Evolutionary conservation across 371 early-diverging fungal genomes (phyloP).

Genomic region (Chytridium lagenaria): DNA sequence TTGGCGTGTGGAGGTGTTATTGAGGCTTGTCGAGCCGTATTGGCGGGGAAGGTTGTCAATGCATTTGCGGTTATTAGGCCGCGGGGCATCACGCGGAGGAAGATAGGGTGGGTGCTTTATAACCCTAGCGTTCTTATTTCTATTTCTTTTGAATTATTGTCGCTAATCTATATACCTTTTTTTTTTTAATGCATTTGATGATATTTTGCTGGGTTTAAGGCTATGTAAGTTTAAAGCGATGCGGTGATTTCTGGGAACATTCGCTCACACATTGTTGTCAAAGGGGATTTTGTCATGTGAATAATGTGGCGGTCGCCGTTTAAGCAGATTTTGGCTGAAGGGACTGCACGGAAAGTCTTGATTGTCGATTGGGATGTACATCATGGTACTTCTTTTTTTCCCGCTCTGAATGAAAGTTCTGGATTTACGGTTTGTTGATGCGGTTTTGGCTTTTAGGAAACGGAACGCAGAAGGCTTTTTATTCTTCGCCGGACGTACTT

Average conservation of each 20-base stretch:
- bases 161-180: too few species aligned
- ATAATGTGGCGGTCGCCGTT: constrained; percentile 85
- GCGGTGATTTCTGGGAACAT: not conserved
- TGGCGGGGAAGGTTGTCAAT: constrained; percentile 65
- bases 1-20: constrained; percentile 65
- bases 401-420: too few species aligned
- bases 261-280: not conserved
- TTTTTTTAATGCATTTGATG: too few species aligned
- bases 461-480: constrained; percentile 86
- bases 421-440: not conserved
- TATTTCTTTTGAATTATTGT: too few species aligned
- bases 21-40: constrained; percentile 73
- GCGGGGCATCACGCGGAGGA: too few species aligned
- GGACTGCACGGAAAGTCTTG: constrained; percentile 65
- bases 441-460: constrained; percentile 63
- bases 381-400: constrained; percentile 69
- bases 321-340: constrained; percentile 57
- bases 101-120: too few species aligned
- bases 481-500: constrained; percentile 75
- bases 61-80: constrained; percentile 91
- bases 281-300: constrained; percentile 89
- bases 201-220: not conserved
- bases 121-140: too few species aligned
- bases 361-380: constrained; percentile 97
- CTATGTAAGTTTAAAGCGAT: not conserved